These are phyloP conservation scores for Trypanosomatidae sp. DNA, from an alignment of 208 protist species.

Conservation along the genomic window DNA sequence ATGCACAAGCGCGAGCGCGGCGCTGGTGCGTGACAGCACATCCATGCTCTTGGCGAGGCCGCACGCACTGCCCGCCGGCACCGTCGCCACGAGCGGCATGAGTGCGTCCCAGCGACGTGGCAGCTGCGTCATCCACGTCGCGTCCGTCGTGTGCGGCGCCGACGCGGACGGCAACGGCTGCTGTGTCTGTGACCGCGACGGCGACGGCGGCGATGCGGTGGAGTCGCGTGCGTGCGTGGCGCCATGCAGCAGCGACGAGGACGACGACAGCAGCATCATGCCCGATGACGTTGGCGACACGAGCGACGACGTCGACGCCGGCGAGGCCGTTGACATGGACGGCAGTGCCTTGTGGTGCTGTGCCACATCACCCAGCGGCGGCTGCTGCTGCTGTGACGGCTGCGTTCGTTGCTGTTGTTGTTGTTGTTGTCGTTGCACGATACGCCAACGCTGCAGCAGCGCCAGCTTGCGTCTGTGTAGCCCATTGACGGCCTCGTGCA, in stretches of 20 bases:
- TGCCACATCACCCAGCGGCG: background rate
- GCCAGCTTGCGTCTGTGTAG: conserved; percentile 40
- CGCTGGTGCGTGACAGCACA: conserved; percentile 20
- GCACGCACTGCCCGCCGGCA: conserved; percentile 71
- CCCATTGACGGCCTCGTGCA: conserved; percentile 73
- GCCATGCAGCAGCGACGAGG: too few relatives aligned
- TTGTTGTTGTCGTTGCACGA: background rate
- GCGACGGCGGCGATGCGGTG: background rate
- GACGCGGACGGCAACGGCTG: background rate
- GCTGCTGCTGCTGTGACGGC: background rate
- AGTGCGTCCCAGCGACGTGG: conserved; percentile 18
- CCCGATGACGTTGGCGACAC: too few relatives aligned
- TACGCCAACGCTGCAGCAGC: conserved; percentile 4
- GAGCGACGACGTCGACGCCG: too few relatives aligned
- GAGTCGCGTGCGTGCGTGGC: too few relatives aligned
- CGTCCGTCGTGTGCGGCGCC: background rate
- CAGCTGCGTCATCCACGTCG: conserved; percentile 1
- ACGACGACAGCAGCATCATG: too few relatives aligned
- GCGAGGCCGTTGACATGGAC: too few relatives aligned
- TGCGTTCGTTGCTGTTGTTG: background rate
- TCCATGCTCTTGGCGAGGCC: conserved; percentile 71
- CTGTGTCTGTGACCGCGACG: background rate
- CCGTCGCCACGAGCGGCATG: conserved; percentile 56
- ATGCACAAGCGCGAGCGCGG: conserved; percentile 56
- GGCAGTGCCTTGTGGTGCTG: conserved; percentile 2